Base-by-base conservation (phyloP, 2,329 filamentous ascomycete species). In the Colletotrichum sp. region DNA sequence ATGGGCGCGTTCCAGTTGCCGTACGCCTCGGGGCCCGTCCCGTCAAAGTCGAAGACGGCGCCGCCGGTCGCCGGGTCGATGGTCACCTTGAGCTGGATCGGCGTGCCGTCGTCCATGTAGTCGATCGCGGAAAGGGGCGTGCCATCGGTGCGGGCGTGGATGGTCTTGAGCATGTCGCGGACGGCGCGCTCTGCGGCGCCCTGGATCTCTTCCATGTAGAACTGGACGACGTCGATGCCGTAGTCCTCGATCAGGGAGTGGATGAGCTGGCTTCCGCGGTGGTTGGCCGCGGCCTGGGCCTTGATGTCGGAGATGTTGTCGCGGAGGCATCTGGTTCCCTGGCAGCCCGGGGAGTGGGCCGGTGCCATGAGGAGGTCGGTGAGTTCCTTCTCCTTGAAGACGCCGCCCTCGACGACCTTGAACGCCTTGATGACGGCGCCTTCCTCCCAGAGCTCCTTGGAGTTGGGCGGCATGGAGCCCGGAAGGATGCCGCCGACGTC, bases 281-380 rank as follows among this genome's bases (percentile, higher is more conserved):
- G 93, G 81, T 98, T 98, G 15, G 95, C 95, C 0, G 95, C 95
- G 15, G 97, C 93, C 82, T 98, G 95, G 0, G 95, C 95, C 83
- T 96, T 96, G 55, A 98, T 88, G 82, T 98, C 95, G 69, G 95
- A 96, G 78, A 98, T 88, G 82, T 98, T 98, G 83, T 98, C 95
- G 12, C 91, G 92, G 2, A 98, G 87, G 81, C 95, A 95, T 59
- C 95, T 88, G 1, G 95, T 96, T 3, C 95, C 95, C 70, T 91
- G 93, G 85, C 95, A 97, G 2, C 94, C 95, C 0, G 93, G 92
- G 78, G 94, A 92, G 79, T 93, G 88, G 0, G 94, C 94, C 0
- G 95, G 95, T 78, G 96, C 94, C 16, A 92, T 88, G 7, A 98
- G 87, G 1, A 95, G 86, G 78, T 96, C 90, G 0, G 90, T 92